Conservation (phyloP, 208 protist genomes). For the Strigomonas culicis region DNA sequence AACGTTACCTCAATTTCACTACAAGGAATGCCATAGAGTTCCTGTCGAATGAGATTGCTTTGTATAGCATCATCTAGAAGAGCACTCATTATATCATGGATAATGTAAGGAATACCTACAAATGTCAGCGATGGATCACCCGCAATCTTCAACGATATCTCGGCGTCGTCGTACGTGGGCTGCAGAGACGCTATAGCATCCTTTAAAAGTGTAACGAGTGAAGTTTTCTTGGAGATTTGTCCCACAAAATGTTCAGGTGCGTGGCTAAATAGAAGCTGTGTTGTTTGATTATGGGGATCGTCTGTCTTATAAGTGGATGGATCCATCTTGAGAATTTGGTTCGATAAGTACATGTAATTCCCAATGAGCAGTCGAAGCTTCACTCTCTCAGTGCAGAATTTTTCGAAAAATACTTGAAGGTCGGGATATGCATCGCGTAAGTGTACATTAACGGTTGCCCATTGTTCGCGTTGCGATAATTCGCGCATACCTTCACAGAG, state of each 20-base stretch:
- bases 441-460: conserved; percentile 33
- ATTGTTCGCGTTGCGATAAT: conserved; percentile 51
- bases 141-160: conserved; percentile 51
- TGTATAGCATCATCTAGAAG: conserved; percentile 63
- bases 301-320: conserved; percentile 18
- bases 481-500: conserved; percentile 47
- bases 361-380: conserved; percentile 57
- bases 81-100: conserved; percentile 60
- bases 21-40: conserved; percentile 38
- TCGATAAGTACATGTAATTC: conserved; percentile 75
- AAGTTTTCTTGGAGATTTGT: conserved; percentile 58
- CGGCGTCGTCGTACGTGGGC: conserved; percentile 31
- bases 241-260: conserved; percentile 50
- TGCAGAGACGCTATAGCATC: conserved; percentile 32
- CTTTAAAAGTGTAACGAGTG: conserved; percentile 40
- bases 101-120: conserved; percentile 64
- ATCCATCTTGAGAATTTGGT: conserved; percentile 42
- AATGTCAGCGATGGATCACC: conserved; percentile 41
- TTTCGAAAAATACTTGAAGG: conserved; percentile 51
- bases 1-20: conserved; percentile 59
- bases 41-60: conserved; percentile 50
- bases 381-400: conserved; percentile 50
- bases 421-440: conserved; percentile 32
- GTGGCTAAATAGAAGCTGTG: conserved; percentile 50
- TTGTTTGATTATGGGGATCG: conserved; percentile 36